Base-by-base conservation (phyloP, 2,329 filamentous ascomycete genomes). In the Ophiostoma fasciatum region DNA sequence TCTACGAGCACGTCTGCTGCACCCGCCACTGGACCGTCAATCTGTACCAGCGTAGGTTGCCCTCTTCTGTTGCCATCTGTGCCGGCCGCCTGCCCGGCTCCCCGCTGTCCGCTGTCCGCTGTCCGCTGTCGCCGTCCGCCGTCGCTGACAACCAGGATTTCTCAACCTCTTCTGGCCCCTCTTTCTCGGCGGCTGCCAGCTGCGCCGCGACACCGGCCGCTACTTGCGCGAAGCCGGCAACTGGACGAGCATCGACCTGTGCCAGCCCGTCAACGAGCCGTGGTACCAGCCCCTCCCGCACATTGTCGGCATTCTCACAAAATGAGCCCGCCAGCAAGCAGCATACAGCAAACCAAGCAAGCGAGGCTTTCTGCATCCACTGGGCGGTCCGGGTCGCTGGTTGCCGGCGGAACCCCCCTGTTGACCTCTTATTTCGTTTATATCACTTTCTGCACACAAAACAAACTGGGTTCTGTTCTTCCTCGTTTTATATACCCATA, bases 1-100 rank as follows among this genome's bases (percentile, higher is more conserved):
- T 72, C 1, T 77, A 66, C 45, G 74, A 78, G 56, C 74, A 78
- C 46, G 68, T 78, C 27, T 49, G 52, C 37, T 53, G 51, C 33
- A 53, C 55, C 29, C 45, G 51, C 5, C 57, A 55, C 9, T 55
- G 56, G 46, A 48, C 53, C 18, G 56, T 72, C 46, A 42, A 47
- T 11, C 35, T 56, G 13, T 73, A 72, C 49, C 69, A 74, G 48
- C 54, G 68, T 70, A 46, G 56, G 67, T 58, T 18, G 25, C 3
- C 20, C 9, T 22, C 34, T 22, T 14, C 10, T 33, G 25, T 33
- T 28, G 17, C 17, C 26, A 8, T 15, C 23, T 14, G 9, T 13
- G 20, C 17, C 7, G 19, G 13, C 11, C 26, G 8, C 15, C 6
- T 2, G 13, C 13, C 15, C n/a, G 17, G 20, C 4, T 28, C 11